Percentiles rank a stretch among this genome's conserved stretches.
Evolutionary conservation across 306 rosid species (phyloP).

Genomic region (Amphicarpaea edgeworthii): DNA sequence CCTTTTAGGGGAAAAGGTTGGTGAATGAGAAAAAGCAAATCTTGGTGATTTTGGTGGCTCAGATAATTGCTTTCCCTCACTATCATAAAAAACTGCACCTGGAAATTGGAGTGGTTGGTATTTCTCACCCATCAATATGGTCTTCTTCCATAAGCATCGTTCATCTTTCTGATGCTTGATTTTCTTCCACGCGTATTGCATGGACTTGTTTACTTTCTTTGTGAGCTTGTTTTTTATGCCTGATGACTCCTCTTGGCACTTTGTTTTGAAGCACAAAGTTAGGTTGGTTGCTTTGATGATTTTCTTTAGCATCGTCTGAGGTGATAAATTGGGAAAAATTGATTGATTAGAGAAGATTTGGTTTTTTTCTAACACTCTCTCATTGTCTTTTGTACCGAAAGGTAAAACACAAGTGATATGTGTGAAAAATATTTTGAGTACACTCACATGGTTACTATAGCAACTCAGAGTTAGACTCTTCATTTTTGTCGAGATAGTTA

Average conservation of each 20-base stretch:
- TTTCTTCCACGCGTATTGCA: neutral
- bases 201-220: slow-evolving; percentile 31
- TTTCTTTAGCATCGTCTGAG: slow-evolving; percentile 30
- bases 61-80: slow-evolving; percentile 48
- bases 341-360: neutral
- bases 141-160: slow-evolving; percentile 56
- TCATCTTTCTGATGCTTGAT: slow-evolving; percentile 39
- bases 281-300: slow-evolving; percentile 25
- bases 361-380: neutral
- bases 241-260: slow-evolving; percentile 23
- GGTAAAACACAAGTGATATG: slow-evolving; percentile 41
- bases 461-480: neutral
- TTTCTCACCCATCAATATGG: slow-evolving; percentile 60
- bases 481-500: slow-evolving; percentile 30
- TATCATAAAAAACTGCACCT: slow-evolving; percentile 49
- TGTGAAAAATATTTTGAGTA: slow-evolving; percentile 22
- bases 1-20: neutral
- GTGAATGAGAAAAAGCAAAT: neutral
- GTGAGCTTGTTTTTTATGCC: slow-evolving; percentile 17
- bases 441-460: neutral
- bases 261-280: slow-evolving; percentile 11
- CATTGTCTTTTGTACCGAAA: slow-evolving; percentile 35
- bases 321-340: neutral
- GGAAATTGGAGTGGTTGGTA: slow-evolving; percentile 43
- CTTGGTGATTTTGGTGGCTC: slow-evolving; percentile 56